Percentiles rank a stretch among this genome's conserved stretches.
Conservation (phyloP, 345 rosid species). For the Gossypium turneri region DNA sequence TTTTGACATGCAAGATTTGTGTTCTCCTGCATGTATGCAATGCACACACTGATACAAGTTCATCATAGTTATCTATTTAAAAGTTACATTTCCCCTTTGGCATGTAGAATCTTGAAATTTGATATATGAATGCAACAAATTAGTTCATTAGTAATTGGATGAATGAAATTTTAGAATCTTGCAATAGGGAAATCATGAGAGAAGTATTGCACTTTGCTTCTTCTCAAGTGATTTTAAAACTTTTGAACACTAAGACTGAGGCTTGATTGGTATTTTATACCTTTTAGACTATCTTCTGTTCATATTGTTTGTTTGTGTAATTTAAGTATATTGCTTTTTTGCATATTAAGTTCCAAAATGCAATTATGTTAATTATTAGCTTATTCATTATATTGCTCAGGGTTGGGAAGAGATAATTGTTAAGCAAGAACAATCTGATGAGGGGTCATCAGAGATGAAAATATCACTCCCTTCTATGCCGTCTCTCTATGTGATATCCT, state of each 20-base stretch:
- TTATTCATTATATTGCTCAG: slow-evolving; percentile 36
- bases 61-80: not conserved
- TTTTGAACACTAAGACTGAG: not conserved
- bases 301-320: slow-evolving; percentile 5
- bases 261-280: not conserved
- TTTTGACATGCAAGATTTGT: not conserved
- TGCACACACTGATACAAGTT: not conserved
- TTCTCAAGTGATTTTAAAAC: not conserved
- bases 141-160: not conserved
- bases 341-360: not conserved
- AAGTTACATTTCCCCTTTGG: not conserved
- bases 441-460: slow-evolving; percentile 71
- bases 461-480: slow-evolving; percentile 94
- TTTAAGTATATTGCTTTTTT: not conserved
- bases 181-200: slow-evolving; percentile 3
- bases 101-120: not conserved
- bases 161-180: not conserved
- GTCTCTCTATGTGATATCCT: slow-evolving; percentile 83
- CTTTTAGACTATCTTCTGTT: not conserved
- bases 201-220: not conserved
- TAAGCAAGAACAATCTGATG: slow-evolving; percentile 70
- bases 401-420: slow-evolving; percentile 98
- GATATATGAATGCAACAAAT: not conserved
- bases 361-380: not conserved
- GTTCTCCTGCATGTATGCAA: not conserved